Evolutionary conservation across 306 rosid species (phyloP), one percentile per base, ranked within the genome.

Genomic region (Sicyos edulis): DNA sequence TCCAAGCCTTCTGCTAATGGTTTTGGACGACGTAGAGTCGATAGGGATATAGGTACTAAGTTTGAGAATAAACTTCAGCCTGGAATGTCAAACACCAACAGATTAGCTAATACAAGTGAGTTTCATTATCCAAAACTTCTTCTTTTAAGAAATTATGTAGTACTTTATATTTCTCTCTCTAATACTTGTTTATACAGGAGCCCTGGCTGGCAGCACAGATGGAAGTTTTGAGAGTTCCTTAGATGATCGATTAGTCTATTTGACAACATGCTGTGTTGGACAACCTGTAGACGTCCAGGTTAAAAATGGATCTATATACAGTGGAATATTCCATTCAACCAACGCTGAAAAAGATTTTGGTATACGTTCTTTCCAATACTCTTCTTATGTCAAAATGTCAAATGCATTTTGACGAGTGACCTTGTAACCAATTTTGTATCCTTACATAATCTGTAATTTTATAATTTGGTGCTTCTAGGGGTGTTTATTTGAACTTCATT

Each of bases 231-330:
- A 78, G 80, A 84, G 86, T 87, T 84, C 88, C 74, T 86, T 95
- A 4, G 86, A 69, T 55, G 99, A 93, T 76, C 91, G 96, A 76
- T 71, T 93, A 63, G 89, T 88, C 37, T 86, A 83, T 83, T 58
- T 90, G 74, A 81, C 87, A 42, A 72, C 96, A 52, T 87, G 90
- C 80, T 84, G 86, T 77, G 79, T 93, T 85, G 98, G 98, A 73
- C 90, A 90, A n/a, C 91, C 87, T 17, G 98, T 93, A 77, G 95
- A 93, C 61, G 98, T 86, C 75, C 98, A 87, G 85, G 89, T 90
- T 81, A 88, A 88, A 83, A 87, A 87, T 82, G 98, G 98, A 79
- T 87, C 90, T 76, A 72, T 84, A 61, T 93, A 88, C 86, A 83
- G 90, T 75, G 98, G 98, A 81, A 85, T 93, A 80, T 93, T 90